A percentile compares a stretch with the other conserved stretches of the same genome.
phyloP scores from a whole-genome alignment of 805 yeast genomes.

The Saccharomycopsis sp. region DNA sequence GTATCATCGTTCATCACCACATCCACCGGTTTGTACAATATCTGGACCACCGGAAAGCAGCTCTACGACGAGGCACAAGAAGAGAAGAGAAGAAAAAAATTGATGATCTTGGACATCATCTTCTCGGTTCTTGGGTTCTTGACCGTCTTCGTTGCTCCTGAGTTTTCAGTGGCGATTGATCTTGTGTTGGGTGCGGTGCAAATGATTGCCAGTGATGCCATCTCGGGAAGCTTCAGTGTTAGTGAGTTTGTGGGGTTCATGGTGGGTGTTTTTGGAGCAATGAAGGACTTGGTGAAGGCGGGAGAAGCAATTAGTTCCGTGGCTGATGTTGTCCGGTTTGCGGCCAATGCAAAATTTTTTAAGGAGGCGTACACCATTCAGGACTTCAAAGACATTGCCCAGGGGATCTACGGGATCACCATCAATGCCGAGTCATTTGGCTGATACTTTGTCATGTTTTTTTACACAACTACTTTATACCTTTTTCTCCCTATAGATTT shows the following conservation, averaged over 20 bases:
- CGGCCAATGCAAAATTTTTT: neutral
- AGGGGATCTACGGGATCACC: slow-evolving; percentile 1
- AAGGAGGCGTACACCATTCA: neutral
- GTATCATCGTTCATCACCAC: slow-evolving; percentile 4
- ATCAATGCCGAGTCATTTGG: neutral
- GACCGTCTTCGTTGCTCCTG: slow-evolving; percentile 9
- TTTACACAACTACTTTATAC: neutral
- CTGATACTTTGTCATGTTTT: neutral
- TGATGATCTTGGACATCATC: slow-evolving; percentile 13
- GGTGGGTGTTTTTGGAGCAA: slow-evolving; percentile 8
- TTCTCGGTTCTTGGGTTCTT: slow-evolving; percentile 13
- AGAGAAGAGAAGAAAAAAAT: slow-evolving; percentile 9
- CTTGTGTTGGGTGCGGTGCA: slow-evolving; percentile 3
- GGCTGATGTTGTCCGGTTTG: neutral
- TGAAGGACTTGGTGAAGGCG: neutral
- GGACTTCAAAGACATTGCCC: neutral
- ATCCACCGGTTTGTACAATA: slow-evolving; percentile 7
- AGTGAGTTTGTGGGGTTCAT: neutral
- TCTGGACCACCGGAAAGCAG: slow-evolving; percentile 9
- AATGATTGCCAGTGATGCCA: slow-evolving; percentile 1
- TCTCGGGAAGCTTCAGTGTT: slow-evolving; percentile 6
- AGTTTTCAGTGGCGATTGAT: slow-evolving; percentile 4
- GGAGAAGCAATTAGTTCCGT: neutral
- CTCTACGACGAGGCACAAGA: neutral
- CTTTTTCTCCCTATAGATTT: no score